Evolutionary conservation across 2,329 filamentous ascomycete genomes (phyloP).

Genomic region (Epichloe coenophiala): DNA sequence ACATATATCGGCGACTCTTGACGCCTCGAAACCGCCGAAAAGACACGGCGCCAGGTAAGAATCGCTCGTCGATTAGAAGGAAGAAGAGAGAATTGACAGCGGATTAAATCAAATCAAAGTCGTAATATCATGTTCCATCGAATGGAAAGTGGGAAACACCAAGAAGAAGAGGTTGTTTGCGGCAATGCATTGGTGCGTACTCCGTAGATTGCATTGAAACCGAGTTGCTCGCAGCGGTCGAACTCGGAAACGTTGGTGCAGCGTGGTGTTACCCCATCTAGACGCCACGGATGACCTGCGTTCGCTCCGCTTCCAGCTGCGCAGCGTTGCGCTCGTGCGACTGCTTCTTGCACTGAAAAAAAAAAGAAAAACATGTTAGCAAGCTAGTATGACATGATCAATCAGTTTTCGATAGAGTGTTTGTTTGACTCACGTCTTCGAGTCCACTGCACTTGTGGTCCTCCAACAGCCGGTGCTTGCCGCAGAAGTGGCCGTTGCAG

Average conservation of each 20-base stretch:
- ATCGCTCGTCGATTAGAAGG: neutral
- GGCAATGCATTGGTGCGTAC: neutral
- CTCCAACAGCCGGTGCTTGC: conserved; percentile 85
- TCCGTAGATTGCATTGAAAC: neutral
- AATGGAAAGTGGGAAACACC: neutral
- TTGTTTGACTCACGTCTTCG: conserved; percentile 56
- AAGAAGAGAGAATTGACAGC: neutral
- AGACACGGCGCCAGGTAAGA: conserved; percentile 1
- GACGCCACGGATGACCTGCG: conserved; percentile 84
- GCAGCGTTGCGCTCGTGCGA: conserved; percentile 88
- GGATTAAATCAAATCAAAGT: conserved; percentile 3
- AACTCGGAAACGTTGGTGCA: neutral
- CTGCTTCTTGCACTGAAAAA: conserved; percentile 75
- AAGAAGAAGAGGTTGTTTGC: neutral
- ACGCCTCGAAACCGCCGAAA: conserved; percentile 4
- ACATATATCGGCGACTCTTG: conserved; percentile 9
- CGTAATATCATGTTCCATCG: conserved; percentile 8
- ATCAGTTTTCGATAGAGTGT: neutral
- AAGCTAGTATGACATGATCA: neutral
- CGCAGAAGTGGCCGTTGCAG: conserved; percentile 88
- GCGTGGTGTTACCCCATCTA: conserved; percentile 26
- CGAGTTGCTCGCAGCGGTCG: neutral
- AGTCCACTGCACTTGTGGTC: conserved; percentile 86
- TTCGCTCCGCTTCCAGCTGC: conserved; percentile 84
- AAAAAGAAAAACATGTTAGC: conserved; percentile 4